A percentile compares a stretch with the other conserved stretches of the same genome.
phyloP scores from a whole-genome alignment of 805 yeast species.

The Barnettozyma pratensis region DNA sequence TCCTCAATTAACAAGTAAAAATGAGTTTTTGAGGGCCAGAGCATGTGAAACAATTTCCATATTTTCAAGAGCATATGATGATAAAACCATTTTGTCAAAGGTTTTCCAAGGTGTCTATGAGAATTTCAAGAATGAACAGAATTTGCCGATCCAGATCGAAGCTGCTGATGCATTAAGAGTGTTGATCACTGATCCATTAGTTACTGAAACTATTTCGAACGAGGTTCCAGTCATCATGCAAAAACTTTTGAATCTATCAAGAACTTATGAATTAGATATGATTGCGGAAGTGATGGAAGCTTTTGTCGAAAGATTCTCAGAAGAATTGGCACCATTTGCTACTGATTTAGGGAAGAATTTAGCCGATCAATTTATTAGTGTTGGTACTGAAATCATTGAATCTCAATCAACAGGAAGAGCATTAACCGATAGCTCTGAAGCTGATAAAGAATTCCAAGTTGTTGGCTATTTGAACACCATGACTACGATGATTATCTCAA shows the following conservation, averaged over 20 bases:
- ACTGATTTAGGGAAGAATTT: constrained; percentile 55
- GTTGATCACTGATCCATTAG: constrained; percentile 60
- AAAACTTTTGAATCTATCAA: constrained; percentile 66
- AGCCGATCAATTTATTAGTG: constrained; percentile 52
- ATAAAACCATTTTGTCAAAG: constrained; percentile 34
- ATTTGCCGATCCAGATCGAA: constrained; percentile 75
- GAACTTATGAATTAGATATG: constrained; percentile 79
- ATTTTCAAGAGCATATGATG: constrained; percentile 28
- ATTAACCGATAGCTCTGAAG: constrained; percentile 26
- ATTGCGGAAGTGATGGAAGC: constrained; percentile 92
- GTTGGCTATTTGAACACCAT: constrained; percentile 65
- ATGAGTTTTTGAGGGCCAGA: constrained; percentile 71
- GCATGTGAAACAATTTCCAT: constrained; percentile 55
- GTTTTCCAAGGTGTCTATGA: constrained; percentile 36
- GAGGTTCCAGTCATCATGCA: constrained; percentile 83
- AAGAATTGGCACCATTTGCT: constrained; percentile 87
- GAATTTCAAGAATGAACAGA: constrained; percentile 37
- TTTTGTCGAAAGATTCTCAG: constrained; percentile 83
- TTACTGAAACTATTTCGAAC: constrained; percentile 61
- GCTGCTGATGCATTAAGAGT: constrained; percentile 87
- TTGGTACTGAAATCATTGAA: constrained; percentile 54
- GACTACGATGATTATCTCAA: constrained; percentile 66
- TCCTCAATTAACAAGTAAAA: constrained; percentile 61
- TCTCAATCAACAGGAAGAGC: constrained; percentile 12
- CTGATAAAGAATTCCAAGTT: constrained; percentile 66